Evolutionary conservation across 2,329 filamentous ascomycete species (phyloP).

Genomic region (Pseudogymnoascus sp.): DNA sequence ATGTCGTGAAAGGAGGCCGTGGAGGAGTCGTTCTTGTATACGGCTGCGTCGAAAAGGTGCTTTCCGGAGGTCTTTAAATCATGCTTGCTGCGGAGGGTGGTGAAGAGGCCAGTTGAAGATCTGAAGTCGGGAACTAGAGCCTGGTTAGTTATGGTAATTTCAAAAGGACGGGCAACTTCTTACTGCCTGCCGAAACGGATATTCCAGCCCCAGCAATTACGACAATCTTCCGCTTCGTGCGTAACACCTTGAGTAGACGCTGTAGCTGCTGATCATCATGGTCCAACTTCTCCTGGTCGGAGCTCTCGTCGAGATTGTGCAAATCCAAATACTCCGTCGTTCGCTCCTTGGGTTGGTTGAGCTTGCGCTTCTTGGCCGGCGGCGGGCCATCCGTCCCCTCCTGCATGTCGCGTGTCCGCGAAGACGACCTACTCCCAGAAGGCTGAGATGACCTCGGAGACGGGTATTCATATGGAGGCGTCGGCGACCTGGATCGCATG

Average conservation of each 20-base stretch:
- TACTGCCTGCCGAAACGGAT: conserved; percentile 88
- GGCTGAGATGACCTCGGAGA: conserved; percentile 25
- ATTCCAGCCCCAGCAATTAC: conserved; percentile 95
- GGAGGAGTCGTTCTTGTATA: conserved; percentile 85
- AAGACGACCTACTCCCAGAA: conserved; percentile 20
- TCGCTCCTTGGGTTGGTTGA: conserved; percentile 57
- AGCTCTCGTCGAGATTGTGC: conserved; percentile 39
- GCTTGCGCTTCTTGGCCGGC: conserved; percentile 68
- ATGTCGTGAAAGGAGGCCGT: conserved; percentile 92
- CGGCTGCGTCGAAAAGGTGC: conserved; percentile 91
- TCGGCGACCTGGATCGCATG: conserved; percentile 31
- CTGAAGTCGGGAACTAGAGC: conserved; percentile 82
- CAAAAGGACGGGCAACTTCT: conserved; percentile 33
- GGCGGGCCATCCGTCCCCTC: conserved; percentile 47
- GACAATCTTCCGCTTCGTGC: conserved; percentile 91
- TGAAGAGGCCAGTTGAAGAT: conserved; percentile 83
- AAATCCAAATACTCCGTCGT: conserved; percentile 80
- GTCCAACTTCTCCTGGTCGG: conserved; percentile 37
- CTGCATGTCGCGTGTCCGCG: conserved; percentile 19
- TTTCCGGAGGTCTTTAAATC: conserved; percentile 91
- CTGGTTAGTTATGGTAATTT: conserved; percentile 20
- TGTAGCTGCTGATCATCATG: conserved; percentile 58
- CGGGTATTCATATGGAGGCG: conserved; percentile 25
- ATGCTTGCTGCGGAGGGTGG: conserved; percentile 74
- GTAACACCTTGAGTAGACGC: conserved; percentile 64